Evolutionary conservation across 2,329 filamentous ascomycete species (phyloP), one percentile per base, ranked within the genome.

Genomic region (Sodiomyces alkalinus): DNA sequence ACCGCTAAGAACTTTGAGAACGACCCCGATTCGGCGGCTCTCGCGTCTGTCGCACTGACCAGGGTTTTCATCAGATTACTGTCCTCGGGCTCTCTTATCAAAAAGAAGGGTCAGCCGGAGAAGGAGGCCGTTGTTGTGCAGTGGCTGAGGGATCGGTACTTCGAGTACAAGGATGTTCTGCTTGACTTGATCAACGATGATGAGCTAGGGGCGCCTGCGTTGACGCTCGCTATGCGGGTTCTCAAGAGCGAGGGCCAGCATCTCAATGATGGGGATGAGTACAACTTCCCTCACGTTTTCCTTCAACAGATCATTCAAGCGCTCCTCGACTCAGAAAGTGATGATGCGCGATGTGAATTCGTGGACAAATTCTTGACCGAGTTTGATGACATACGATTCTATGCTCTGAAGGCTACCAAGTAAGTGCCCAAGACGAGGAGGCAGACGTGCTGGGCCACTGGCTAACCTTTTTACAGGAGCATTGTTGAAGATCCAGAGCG

Each of bases 381-480:
- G 48, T 85, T 76, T 46, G 80, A 90, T 43, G 90, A 96, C 50
- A 64, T 94, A 34, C 68, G 82, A 38, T 92, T 77, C 49, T 83
- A 80, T 49, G 82, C 83, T 1, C 80, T 92, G 46, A 65, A 74
- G 42, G 68, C 70, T 10, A 59, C 92, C 40, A 69, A 69, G 76
- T 82, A 67, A 41, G 74, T 60, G 11, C 4, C 7, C 7, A 5
- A 9, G 2, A 18, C 18, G 4, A 46, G 22, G 33, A 34, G 10
- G 19, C 13, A n/a, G 3, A 4, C 17, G 6, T 9, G n/a, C n/a
- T n/a, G n/a, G 14, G 4, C 3, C 17, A 17, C 29, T 38, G 7
- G 33, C 31, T 12, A 21, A 7, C 11, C 19, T 33, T 6, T n/a
- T 16, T 22, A 26, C 36, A 57, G 53, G 29, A 42, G 51, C 15